Evolutionary conservation across 345 rosid genomes (phyloP), one percentile per base, ranked within the genome.

Genomic region (Populus euphratica): DNA sequence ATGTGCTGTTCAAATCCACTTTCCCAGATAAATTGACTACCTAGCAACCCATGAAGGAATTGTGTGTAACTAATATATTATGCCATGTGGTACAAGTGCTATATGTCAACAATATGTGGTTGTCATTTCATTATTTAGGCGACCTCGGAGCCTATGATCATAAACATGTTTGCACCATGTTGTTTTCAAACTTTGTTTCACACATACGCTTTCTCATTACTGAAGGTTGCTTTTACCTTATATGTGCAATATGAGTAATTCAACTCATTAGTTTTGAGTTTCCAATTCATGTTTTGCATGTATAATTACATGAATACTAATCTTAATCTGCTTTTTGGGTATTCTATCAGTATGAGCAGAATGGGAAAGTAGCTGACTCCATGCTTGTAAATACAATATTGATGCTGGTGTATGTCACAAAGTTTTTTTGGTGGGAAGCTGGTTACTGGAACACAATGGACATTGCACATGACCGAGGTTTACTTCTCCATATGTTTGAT

Each of bases 391-490:
- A 92, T 86, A 96, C 99, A 64, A 83, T 87, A 83, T 79, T 96
- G 86, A 92, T 91, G 97, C 83, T 94, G 81, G 88, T 89, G 74
- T 96, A 94, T 79, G 92, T 94, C 76, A 88, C 99, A 69, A 96
- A 92, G 74, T 96, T 96, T 82, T 96, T 92, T 83, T 94, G 97
- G 98, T 96, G 99, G 99, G 99, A 96, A 89, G 94, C 95, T 80
- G 99, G 99, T 72, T 96, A 93, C 78, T 93, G 95, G 98, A 94
- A 81, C 88, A 91, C 97, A 71, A 96, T 96, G 99, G 99, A 96
- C 76, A 94, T 96, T 63, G 99, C 99, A 23, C 99, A 96, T 73
- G 98, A 96, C 85, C 89, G 97, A 92, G 99, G 99, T 96, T 77
- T 77, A 69, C 79, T 79, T 25, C 29, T 63, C 54, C 31, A 63